These are phyloP conservation scores for Didymosphaeria variabile DNA, from an alignment of 2,329 filamentous ascomycete genomes.

Conservation along the genomic window DNA sequence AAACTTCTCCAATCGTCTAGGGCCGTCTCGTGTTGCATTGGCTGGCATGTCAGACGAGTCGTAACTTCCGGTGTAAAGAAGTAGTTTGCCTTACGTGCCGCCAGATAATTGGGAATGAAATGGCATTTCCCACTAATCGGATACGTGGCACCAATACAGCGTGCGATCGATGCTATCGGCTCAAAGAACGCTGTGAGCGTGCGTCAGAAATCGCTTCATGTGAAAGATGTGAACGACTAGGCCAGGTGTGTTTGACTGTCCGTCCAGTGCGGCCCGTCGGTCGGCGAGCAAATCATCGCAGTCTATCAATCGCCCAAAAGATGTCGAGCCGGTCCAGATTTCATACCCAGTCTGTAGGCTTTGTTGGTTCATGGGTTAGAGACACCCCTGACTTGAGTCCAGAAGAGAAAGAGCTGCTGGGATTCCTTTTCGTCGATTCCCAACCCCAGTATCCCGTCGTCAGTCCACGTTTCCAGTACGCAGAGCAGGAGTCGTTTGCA, in stretches of 20 bases:
- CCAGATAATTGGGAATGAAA: background rate
- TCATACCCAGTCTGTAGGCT: background rate
- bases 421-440: slow-evolving; percentile 14
- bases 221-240: slow-evolving; percentile 17
- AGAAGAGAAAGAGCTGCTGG: slow-evolving; percentile 17
- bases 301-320: background rate
- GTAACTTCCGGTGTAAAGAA: background rate
- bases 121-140: background rate
- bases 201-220: slow-evolving; percentile 9
- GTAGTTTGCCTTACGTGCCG: background rate
- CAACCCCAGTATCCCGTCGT: slow-evolving; percentile 15
- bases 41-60: background rate
- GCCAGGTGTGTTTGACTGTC: slow-evolving; percentile 15
- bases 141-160: slow-evolving; percentile 5
- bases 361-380: slow-evolving; percentile 1
- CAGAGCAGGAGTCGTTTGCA: slow-evolving; percentile 17
- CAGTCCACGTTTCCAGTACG: slow-evolving; percentile 13
- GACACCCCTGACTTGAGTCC: slow-evolving; percentile 1
- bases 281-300: slow-evolving; percentile 9
- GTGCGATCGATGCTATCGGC: slow-evolving; percentile 21
- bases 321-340: background rate
- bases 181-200: slow-evolving; percentile 20
- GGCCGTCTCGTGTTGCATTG: background rate
- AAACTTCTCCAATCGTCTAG: background rate
- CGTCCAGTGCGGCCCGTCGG: slow-evolving; percentile 18